Evolutionary conservation across 495 filamentous ascomycete genomes (phyloP).

Genomic region (Hypoxylon rickii): DNA sequence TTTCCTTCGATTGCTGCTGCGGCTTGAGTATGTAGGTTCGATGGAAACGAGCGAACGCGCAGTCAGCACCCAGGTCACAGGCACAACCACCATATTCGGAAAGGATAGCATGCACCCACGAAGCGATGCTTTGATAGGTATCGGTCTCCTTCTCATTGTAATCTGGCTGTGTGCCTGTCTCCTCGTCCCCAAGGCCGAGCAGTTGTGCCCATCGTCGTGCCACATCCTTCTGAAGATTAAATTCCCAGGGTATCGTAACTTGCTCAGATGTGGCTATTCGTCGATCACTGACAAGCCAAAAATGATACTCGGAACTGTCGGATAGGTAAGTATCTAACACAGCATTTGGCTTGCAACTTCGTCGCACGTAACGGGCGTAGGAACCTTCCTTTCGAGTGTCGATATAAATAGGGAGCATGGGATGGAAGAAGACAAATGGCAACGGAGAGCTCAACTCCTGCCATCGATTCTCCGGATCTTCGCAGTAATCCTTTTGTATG

Average conservation of each 20-base stretch:
- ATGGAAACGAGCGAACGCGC: constrained; percentile 75
- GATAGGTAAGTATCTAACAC: constrained; percentile 79
- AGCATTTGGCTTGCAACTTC: constrained; percentile 88
- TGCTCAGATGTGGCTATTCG: constrained; percentile 64
- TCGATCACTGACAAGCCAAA: constrained; percentile 83
- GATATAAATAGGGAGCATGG: constrained; percentile 82
- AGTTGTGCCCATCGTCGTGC: constrained; percentile 50
- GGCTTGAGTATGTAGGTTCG: constrained; percentile 61
- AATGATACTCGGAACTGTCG: constrained; percentile 75
- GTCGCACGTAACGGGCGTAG: constrained; percentile 77
- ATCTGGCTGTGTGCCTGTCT: constrained; percentile 42
- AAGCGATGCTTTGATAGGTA: constrained; percentile 50
- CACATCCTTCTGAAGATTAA: constrained; percentile 52
- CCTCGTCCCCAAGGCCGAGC: constrained; percentile 56
- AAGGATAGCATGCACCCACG: constrained; percentile 71
- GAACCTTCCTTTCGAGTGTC: constrained; percentile 87
- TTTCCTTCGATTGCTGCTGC: constrained; percentile 42
- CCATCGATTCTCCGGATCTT: constrained; percentile 76
- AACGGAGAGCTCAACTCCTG: constrained; percentile 74
- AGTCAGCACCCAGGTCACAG: constrained; percentile 67
- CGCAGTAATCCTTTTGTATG: constrained; percentile 74
- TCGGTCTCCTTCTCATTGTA: constrained; percentile 52
- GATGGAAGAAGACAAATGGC: constrained; percentile 84
- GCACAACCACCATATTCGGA: constrained; percentile 89
- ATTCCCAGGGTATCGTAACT: constrained; percentile 62